Conservation (phyloP, 176 grass and related monocot genomes). For the Rhynchospora breviuscula region DNA sequence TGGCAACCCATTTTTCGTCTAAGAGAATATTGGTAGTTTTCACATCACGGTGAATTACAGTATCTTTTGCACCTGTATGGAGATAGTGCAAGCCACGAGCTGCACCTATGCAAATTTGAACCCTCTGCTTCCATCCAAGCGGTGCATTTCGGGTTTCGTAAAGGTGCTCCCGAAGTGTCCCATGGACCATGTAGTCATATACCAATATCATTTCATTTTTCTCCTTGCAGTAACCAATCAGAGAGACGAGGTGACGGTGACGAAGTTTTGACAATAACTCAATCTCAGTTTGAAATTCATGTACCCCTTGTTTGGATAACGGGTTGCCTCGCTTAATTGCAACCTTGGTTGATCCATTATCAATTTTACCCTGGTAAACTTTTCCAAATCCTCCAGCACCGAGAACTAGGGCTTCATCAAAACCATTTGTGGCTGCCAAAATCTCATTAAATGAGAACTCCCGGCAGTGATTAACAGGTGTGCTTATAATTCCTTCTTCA, state of each 20-base stretch:
- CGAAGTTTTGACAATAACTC: constrained; percentile 66
- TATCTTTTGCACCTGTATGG: constrained; percentile 55
- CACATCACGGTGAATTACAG: constrained; percentile 70
- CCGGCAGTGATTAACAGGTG: constrained; percentile 31
- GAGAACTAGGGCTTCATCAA: constrained; percentile 51
- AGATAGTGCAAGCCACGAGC: constrained; percentile 61
- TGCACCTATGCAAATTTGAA: constrained; percentile 67
- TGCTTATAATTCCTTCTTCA: not conserved
- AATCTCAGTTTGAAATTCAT: constrained; percentile 78
- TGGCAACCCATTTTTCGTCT: constrained; percentile 66
- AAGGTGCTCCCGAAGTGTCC: constrained; percentile 53
- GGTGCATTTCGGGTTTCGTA: constrained; percentile 43
- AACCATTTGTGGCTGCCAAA: constrained; percentile 40
- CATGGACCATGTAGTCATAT: constrained; percentile 66
- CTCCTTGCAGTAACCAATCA: constrained; percentile 69
- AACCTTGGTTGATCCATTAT: constrained; percentile 41
- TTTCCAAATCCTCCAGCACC: constrained; percentile 71
- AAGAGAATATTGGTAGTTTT: constrained; percentile 70
- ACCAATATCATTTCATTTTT: constrained; percentile 68
- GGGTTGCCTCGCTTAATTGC: constrained; percentile 70
- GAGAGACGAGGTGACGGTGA: constrained; percentile 59
- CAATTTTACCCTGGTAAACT: constrained; percentile 57
- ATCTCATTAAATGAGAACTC: constrained; percentile 57
- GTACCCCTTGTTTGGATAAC: constrained; percentile 46
- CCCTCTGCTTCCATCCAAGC: constrained; percentile 55